A percentile compares a stretch with the other conserved stretches of the same genome.
These are phyloP conservation scores for Aspergillus heteromorphus DNA, from an alignment of 495 filamentous ascomycete species.

Conservation along the genomic window DNA sequence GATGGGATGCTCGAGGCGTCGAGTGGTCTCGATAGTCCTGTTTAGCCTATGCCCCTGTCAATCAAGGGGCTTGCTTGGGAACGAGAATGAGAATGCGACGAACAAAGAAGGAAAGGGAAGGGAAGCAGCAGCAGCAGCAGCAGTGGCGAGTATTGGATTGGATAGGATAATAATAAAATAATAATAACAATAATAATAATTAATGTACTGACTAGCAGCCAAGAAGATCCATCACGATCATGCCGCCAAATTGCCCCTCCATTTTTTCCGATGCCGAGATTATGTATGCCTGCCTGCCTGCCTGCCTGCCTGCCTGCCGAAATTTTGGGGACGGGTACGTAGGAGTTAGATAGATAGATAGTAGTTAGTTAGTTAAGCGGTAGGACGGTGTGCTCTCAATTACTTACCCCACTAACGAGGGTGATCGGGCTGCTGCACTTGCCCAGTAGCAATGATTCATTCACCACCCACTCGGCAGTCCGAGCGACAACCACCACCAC, in stretches of 20 bases:
- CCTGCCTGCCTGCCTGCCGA: too few species aligned
- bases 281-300: too few species aligned
- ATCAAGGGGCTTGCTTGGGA: neutral
- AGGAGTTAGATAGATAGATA: too few species aligned
- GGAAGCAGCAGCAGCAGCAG: neutral
- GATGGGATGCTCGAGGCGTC: neutral
- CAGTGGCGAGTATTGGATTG: neutral
- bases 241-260: slow-evolving; percentile 8
- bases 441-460: neutral
- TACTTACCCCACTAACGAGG: neutral
- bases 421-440: neutral
- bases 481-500: neutral
- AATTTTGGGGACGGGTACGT: neutral
- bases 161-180: too few species aligned
- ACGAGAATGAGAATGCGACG: too few species aligned
- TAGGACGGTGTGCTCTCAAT: neutral
- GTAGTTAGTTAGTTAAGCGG: neutral
- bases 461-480: neutral
- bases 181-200: too few species aligned
- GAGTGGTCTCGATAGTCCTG: neutral
- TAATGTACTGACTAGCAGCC: too few species aligned
- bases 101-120: neutral
- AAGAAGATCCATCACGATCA: slow-evolving; percentile 5
- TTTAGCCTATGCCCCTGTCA: neutral
- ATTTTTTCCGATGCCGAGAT: slow-evolving; percentile 9